A percentile compares a stretch with the other conserved stretches of the same genome.
phyloP scores from a whole-genome alignment of 306 rosid genomes.

The Vigna angularis region DNA sequence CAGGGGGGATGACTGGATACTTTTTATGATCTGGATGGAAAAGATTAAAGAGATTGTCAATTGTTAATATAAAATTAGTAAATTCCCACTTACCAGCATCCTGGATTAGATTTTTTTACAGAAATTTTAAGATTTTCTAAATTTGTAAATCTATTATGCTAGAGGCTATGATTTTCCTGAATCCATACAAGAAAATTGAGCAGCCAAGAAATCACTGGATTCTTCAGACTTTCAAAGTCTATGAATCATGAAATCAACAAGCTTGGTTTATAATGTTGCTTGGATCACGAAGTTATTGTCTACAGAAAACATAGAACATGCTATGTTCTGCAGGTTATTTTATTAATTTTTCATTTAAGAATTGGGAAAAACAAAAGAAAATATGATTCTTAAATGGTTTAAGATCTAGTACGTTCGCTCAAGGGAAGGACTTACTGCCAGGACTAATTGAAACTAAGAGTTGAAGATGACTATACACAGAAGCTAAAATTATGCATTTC shows the following conservation, averaged over 20 bases:
- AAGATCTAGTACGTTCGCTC: neutral
- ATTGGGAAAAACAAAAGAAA: neutral
- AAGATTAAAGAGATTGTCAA: neutral
- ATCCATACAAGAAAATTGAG: neutral
- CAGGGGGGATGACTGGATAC: neutral
- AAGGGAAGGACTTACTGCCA: neutral
- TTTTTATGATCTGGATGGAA: neutral
- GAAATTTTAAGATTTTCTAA: conserved; percentile 5
- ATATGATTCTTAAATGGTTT: neutral
- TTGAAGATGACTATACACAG: neutral
- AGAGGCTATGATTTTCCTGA: neutral
- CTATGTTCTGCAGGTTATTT: neutral
- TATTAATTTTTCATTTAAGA: neutral
- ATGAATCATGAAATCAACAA: conserved; percentile 5
- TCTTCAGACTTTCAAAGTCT: conserved; percentile 1
- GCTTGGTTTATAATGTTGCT: neutral
- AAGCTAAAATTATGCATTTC: neutral
- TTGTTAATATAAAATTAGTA: neutral
- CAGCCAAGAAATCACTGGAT: conserved; percentile 1
- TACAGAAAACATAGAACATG: neutral
- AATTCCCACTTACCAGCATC: neutral
- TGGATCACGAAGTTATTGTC: neutral
- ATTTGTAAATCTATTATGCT: neutral
- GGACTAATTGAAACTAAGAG: neutral
- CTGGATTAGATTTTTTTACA: neutral